Percentiles rank a stretch among this genome's conserved stretches.
Conservation (phyloP, 1,284 basidiomycete genomes). For the Sporisorium exsertum region DNA sequence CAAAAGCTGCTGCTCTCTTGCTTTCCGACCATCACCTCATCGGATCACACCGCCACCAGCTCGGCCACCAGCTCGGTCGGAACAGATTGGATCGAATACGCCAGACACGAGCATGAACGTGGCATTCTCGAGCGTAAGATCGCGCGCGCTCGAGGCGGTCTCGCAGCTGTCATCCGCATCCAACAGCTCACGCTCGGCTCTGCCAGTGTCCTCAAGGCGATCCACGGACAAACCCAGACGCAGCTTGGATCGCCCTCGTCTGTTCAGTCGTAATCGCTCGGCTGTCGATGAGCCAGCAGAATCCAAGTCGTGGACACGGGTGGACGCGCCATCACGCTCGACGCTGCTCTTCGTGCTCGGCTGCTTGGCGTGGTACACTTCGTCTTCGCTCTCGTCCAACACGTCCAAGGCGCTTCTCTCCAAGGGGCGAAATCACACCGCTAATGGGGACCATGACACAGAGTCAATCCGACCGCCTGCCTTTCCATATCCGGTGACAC, state of each 20-base stretch:
- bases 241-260: conserved; percentile 24
- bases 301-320: conserved; percentile 3
- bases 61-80: background rate
- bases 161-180: conserved; percentile 11
- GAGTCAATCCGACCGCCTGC: conserved; percentile 69
- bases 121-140: conserved; percentile 27
- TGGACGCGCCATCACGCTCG: conserved; percentile 21
- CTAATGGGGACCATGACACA: background rate
- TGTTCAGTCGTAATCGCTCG: conserved; percentile 24
- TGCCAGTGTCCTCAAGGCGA: conserved; percentile 13
- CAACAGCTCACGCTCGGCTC: background rate
- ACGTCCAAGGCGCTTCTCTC: conserved; percentile 86
- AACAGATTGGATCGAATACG: background rate
- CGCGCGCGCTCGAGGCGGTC: conserved; percentile 34
- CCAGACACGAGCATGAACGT: conserved; percentile 18
- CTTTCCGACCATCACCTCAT: background rate
- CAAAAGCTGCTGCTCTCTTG: background rate
- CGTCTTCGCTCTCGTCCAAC: conserved; percentile 87
- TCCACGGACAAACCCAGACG: conserved; percentile 9
- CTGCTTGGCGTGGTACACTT: conserved; percentile 70
- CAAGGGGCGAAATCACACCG: conserved; percentile 1
- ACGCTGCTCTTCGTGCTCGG: conserved; percentile 51
- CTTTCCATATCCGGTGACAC: conserved; percentile 86
- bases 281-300: background rate
- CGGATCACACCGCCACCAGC: background rate